A percentile compares a stretch with the other conserved stretches of the same genome.
Conservation (phyloP, 345 rosid genomes). For the Salix exigua region DNA sequence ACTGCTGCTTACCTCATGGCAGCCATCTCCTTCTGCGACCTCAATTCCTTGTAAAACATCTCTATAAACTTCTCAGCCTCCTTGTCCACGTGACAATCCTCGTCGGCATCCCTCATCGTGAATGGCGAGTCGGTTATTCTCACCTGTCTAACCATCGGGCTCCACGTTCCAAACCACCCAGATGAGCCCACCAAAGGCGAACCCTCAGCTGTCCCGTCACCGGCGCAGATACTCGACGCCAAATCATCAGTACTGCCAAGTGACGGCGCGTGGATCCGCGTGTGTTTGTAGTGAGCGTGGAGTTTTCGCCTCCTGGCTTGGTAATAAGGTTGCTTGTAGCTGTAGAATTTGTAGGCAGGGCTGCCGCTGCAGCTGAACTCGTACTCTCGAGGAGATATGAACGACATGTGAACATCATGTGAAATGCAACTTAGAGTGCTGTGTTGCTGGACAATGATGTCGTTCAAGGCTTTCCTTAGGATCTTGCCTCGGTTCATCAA, state of each 20-base stretch:
- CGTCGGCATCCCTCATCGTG: slow-evolving; percentile 15
- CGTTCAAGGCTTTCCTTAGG: slow-evolving; percentile 24
- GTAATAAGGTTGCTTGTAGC: background rate
- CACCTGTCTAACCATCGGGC: slow-evolving; percentile 24
- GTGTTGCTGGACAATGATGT: slow-evolving; percentile 26
- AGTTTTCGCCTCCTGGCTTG: background rate
- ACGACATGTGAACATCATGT: slow-evolving; percentile 17
- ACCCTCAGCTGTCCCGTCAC: background rate
- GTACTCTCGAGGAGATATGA: slow-evolving; percentile 28
- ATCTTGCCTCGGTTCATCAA: slow-evolving; percentile 32
- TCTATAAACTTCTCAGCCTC: slow-evolving; percentile 41
- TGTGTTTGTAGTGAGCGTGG: background rate
- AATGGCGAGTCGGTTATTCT: slow-evolving; percentile 43
- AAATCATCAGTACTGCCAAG: background rate
- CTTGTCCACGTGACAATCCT: slow-evolving; percentile 29
- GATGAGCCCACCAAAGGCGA: slow-evolving; percentile 22
- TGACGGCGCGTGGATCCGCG: background rate
- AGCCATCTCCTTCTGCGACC: slow-evolving; percentile 30
- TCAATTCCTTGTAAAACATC: slow-evolving; percentile 32
- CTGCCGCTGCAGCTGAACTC: slow-evolving; percentile 45
- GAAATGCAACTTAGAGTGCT: slow-evolving; percentile 13
- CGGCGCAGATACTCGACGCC: background rate
- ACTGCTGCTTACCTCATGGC: background rate
- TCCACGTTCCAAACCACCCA: slow-evolving; percentile 7
- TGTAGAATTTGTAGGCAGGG: slow-evolving; percentile 10